Base-by-base conservation (phyloP, 169 alveolate species). In the Plasmodium fragile region DNA sequence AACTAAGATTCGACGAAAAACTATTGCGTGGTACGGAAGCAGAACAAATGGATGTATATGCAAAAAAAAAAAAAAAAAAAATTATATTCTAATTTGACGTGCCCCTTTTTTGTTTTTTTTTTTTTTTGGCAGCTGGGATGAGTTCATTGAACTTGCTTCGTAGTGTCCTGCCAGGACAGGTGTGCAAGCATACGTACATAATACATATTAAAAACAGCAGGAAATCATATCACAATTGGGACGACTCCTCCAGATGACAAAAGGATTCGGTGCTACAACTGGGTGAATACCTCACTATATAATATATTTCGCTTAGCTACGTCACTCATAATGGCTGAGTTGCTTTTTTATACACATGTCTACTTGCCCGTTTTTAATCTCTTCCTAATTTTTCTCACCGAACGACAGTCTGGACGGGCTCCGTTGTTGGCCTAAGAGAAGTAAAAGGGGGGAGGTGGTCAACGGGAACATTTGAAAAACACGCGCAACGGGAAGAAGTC, bases 361-460 rank as follows among this genome's bases (percentile, higher is more conserved):
- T 36, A 91, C 75, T 91, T 91, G 11, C 94, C 94, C 30, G 94
- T 91, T 81, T 91, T 91, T 11, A 91, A 55, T 28, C 94, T 59
- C 69, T 91, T 91, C 73, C 94, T 91, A 81, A 91, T 91, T 91
- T 91, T 91, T 28, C 94, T 55, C 0, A 91, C 65, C 34, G 94
- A 91, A 22, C 94, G 94, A 32, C 94, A 91, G 34, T 91, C 94
- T 70, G 94, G 94, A 13, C 94, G 94, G 71, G 94, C 92, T 70
- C 94, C 94, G 52, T 91, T 91, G 75, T 91, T 91, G 28, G 94
- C 94, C 94, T 91, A 39, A 18, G 39, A 34, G 39, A 34, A 18
- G 55, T 1, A 41, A 4, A 79, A 80, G 73, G 34, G 22, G 3
- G 72, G 49, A 1, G 1, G 59, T 2, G 11, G 22, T 16, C 70